Evolutionary conservation across 441 rosid species (phyloP).

Genomic region (Erysimum cheiri): DNA sequence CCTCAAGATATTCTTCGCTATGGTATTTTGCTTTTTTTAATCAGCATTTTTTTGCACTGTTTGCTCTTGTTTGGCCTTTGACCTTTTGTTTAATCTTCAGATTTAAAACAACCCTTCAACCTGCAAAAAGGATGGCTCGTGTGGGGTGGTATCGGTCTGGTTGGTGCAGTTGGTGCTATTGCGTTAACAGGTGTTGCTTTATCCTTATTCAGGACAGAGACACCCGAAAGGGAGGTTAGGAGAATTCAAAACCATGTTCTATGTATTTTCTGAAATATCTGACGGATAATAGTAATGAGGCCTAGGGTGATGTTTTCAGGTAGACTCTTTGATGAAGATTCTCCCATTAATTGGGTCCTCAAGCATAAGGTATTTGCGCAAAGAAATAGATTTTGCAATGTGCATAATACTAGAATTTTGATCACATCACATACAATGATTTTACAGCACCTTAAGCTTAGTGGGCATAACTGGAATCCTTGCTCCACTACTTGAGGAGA

Average conservation of each 20-base stretch:
- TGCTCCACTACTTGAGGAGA: slow-evolving; percentile 95
- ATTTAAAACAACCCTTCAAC: slow-evolving; percentile 71
- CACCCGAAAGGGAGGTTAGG: slow-evolving; percentile 71
- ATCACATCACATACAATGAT: slow-evolving; percentile 17
- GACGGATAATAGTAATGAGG: slow-evolving; percentile 13
- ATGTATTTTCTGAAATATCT: neutral
- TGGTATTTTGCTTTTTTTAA: slow-evolving; percentile 50
- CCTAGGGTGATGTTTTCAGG: slow-evolving; percentile 46
- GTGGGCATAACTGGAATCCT: slow-evolving; percentile 82
- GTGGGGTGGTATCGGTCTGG: slow-evolving; percentile 72
- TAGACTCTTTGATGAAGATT: slow-evolving; percentile 59
- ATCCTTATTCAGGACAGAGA: slow-evolving; percentile 59
- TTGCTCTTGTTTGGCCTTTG: slow-evolving; percentile 19
- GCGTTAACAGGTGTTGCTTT: slow-evolving; percentile 57
- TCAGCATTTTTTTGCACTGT: neutral
- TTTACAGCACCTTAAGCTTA: slow-evolving; percentile 79
- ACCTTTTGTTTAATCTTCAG: slow-evolving; percentile 47
- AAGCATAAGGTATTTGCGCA: slow-evolving; percentile 46
- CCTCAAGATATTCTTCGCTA: slow-evolving; percentile 80
- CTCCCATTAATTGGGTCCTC: slow-evolving; percentile 65
- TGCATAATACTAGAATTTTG: slow-evolving; percentile 1
- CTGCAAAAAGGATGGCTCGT: slow-evolving; percentile 66
- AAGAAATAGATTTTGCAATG: neutral
- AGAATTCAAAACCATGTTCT: neutral
- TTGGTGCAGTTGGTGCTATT: slow-evolving; percentile 59